Evolutionary conservation across 768 basidiomycete species (phyloP), one percentile per base, ranked within the genome.

Genomic region (Hypholoma sublateritium): DNA sequence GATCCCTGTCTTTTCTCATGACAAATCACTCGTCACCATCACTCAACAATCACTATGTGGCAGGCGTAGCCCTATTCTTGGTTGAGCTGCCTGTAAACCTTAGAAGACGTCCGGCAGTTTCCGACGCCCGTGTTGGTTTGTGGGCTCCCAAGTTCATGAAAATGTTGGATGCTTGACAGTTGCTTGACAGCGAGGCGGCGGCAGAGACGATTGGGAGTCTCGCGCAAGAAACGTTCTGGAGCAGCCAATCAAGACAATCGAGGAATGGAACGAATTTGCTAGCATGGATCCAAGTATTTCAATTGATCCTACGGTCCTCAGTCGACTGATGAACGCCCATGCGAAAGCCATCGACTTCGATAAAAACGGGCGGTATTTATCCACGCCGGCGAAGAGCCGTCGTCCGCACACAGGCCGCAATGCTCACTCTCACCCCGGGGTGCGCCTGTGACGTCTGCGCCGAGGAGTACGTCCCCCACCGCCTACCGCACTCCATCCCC

Each of bases 41-140:
- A 94, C 92, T n/a, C 87, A 93, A 65, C 93, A 96, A 71, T 95
- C 94, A 91, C 96, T 2, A 77, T 91, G 65, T 98, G 97, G 96
- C 95, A 69, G 60, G 87, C 74, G 9, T 32, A 32, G 9, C 9
- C 5, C 28, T 44, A 21, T 17, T 36, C 24, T 19, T 19, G 45
- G 8, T 8, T 22, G 49, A 22, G 11, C 8, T 25, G 13, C 45
- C 34, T 37, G n/a, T 48, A 28, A 53, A 86, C 88, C 21, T 75
- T 94, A 50, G 86, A 89, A 25, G 92, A 95, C 62, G 85, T 96
- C 45, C 84, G 88, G 17, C 77, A 84, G 51, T 80, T 89, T 41
- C 74, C 94, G 25, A 76, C 78, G 0, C 87, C 91, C 25, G 93
- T 90, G 19, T 80, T 79, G 21, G 76, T 80, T 9, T 91, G 86